These are phyloP conservation scores for Orbilia oligospora DNA, from an alignment of 2,329 filamentous ascomycete genomes.

Conservation along the genomic window DNA sequence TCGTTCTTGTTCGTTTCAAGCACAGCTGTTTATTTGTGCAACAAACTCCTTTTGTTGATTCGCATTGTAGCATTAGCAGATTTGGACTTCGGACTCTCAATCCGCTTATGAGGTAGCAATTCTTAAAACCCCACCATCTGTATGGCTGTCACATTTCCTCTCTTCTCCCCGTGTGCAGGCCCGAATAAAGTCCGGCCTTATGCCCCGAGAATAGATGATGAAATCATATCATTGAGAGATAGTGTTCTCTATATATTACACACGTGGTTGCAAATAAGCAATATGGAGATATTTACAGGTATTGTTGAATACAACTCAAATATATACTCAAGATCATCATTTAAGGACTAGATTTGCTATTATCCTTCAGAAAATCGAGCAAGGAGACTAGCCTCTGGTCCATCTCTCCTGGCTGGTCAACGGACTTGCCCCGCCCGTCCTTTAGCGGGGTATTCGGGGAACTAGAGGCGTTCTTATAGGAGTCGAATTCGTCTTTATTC, in stretches of 20 bases:
- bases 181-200: background rate
- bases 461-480: conserved; percentile 3
- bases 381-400: conserved; percentile 13
- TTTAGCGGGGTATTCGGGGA: background rate
- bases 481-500: background rate
- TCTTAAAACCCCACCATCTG: background rate
- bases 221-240: background rate
- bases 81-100: background rate
- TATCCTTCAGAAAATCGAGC: conserved; percentile 24
- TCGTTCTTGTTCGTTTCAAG: conserved; percentile 1
- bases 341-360: background rate
- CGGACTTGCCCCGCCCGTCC: conserved; percentile 34
- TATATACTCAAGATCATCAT: background rate
- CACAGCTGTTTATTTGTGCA: background rate
- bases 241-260: background rate
- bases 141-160: background rate
- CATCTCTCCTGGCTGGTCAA: conserved; percentile 1
- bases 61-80: conserved; percentile 16
- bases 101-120: background rate
- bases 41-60: background rate
- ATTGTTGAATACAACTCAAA: background rate
- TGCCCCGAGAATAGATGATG: background rate
- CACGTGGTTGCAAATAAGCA: too few species aligned
- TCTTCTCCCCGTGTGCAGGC: background rate
- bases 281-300: conserved; percentile 5